These are phyloP conservation scores for Xerocomus nothofagi DNA, from an alignment of 1,284 basidiomycete species.

Conservation along the genomic window DNA sequence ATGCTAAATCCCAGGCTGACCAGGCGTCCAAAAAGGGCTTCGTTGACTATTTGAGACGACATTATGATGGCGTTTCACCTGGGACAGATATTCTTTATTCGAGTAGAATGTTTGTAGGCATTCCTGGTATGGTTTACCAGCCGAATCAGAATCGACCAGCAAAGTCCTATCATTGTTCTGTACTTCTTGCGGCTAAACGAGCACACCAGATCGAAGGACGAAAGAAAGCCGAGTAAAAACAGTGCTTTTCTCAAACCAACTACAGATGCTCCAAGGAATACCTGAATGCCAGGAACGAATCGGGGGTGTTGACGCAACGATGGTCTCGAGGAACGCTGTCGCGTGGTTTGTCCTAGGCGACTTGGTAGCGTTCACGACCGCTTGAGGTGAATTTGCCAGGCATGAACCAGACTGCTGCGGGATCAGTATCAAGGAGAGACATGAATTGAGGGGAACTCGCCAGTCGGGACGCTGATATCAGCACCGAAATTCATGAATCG, in stretches of 20 bases:
- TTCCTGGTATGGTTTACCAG: too few species aligned
- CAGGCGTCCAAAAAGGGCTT: too few species aligned
- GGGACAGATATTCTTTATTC: too few species aligned
- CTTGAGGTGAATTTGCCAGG: constrained; percentile 71
- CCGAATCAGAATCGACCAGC: too few species aligned
- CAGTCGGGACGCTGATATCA: constrained; percentile 63
- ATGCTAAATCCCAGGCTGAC: too few species aligned
- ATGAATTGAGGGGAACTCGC: constrained; percentile 41
- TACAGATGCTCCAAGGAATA: constrained; percentile 30
- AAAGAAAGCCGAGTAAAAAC: constrained; percentile 59
- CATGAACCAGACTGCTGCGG: constrained; percentile 77
- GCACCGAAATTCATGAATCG: constrained; percentile 60
- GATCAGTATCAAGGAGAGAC: not conserved
- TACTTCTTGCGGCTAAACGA: too few species aligned
- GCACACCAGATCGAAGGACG: constrained; percentile 72
- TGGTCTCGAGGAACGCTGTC: constrained; percentile 31
- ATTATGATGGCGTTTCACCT: too few species aligned
- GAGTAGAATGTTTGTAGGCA: too few species aligned
- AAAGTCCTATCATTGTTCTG: too few species aligned
- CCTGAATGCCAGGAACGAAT: too few species aligned
- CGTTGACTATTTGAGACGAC: too few species aligned
- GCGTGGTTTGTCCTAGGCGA: constrained; percentile 61
- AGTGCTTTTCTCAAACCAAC: constrained; percentile 40
- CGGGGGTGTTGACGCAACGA: constrained; percentile 1
- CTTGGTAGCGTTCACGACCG: constrained; percentile 69